These are phyloP conservation scores for Solanum etuberosum DNA, from an alignment of 257 asterid species.

Conservation along the genomic window DNA sequence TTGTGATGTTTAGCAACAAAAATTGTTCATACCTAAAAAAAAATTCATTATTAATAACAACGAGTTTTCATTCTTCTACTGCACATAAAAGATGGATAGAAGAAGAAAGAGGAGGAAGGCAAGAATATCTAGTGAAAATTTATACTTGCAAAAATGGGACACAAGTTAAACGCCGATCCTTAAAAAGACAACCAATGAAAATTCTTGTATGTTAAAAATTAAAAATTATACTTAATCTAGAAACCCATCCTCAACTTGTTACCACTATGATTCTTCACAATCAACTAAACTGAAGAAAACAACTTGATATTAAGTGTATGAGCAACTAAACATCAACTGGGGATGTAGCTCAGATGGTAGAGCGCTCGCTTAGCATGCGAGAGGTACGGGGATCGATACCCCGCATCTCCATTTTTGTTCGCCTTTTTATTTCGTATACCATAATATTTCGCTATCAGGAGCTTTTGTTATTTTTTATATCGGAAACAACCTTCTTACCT, in stretches of 20 bases:
- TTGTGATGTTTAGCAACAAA: neutral
- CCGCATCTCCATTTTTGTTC: conserved; percentile 24
- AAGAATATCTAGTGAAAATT: neutral
- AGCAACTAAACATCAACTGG: neutral
- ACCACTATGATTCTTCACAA: too few species aligned
- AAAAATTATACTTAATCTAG: too few species aligned
- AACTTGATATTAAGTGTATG: too few species aligned
- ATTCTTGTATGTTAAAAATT: neutral
- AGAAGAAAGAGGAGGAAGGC: neutral
- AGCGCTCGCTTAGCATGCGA: conserved; percentile 45
- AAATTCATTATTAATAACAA: too few species aligned
- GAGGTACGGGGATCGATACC: conserved; percentile 38
- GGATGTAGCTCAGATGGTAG: conserved; percentile 67
- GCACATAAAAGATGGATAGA: too few species aligned
- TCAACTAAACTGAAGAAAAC: too few species aligned
- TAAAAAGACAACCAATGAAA: neutral
- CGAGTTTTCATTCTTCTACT: too few species aligned
- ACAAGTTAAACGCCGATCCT: neutral
- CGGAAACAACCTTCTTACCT: too few species aligned
- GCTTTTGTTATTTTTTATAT: too few species aligned
- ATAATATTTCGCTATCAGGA: too few species aligned
- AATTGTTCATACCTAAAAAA: neutral
- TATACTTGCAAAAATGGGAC: neutral
- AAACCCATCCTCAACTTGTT: too few species aligned
- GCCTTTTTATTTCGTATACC: too few species aligned